phyloP scores from a whole-genome alignment of 805 yeast species.

The Yarrowia sp. region DNA sequence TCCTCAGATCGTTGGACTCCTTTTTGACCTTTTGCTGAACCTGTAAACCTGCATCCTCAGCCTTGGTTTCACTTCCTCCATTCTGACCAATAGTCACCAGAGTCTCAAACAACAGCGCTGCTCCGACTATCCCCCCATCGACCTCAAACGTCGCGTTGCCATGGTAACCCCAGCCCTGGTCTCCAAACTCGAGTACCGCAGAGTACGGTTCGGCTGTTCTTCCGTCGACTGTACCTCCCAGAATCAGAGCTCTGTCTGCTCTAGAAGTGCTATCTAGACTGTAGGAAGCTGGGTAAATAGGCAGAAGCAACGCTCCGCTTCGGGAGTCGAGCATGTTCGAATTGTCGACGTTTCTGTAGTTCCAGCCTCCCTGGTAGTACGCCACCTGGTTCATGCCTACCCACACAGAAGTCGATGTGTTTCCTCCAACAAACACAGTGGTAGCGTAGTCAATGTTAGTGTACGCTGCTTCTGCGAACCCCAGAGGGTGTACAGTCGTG shows the following conservation, averaged over 20 bases:
- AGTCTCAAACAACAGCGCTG: conserved; percentile 24
- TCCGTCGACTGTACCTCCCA: conserved; percentile 33
- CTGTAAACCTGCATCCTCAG: neutral
- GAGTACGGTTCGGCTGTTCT: conserved; percentile 8
- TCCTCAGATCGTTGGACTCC: neutral
- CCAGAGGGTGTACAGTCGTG: conserved; percentile 7
- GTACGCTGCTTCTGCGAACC: conserved; percentile 11
- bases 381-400: conserved; percentile 37
- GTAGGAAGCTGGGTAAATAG: conserved; percentile 18
- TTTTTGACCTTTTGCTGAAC: neutral
- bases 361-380: conserved; percentile 31
- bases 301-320: conserved; percentile 17
- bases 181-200: conserved; percentile 6
- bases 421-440: conserved; percentile 16
- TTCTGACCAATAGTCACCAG: conserved; percentile 13
- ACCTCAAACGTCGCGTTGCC: conserved; percentile 12
- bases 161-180: conserved; percentile 23
- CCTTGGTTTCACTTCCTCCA: neutral
- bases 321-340: conserved; percentile 22
- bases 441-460: conserved; percentile 29
- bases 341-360: conserved; percentile 23
- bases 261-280: neutral
- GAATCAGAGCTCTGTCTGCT: conserved; percentile 10
- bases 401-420: conserved; percentile 14
- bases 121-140: conserved; percentile 2